These are phyloP conservation scores for Symbiodinium pilosum DNA, from an alignment of 73 alveolate genomes.

Conservation along the genomic window DNA sequence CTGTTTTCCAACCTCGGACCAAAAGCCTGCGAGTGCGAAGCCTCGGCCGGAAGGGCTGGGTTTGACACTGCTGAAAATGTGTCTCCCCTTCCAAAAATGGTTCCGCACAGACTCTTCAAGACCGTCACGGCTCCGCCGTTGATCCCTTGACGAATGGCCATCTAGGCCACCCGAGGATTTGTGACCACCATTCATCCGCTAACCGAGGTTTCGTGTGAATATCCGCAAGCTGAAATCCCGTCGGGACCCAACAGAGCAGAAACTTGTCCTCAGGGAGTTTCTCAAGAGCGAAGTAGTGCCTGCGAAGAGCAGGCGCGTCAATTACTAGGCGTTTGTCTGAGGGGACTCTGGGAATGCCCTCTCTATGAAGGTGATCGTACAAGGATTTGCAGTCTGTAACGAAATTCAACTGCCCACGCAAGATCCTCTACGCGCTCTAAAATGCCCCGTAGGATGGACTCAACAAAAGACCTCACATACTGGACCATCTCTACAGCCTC, in stretches of 20 bases:
- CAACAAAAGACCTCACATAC: no score
- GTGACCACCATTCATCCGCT: no score
- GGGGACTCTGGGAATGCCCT: conserved; percentile 18
- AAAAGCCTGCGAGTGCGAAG: no score
- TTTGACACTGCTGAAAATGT: no score
- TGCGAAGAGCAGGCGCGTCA: neutral
- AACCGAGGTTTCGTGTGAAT: neutral
- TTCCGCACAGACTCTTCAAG: no score
- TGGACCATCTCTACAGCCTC: neutral
- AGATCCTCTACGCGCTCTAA: neutral
- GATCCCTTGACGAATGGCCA: no score
- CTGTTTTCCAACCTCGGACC: no score
- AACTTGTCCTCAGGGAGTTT: neutral
- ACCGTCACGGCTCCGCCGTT: no score
- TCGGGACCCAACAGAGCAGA: neutral
- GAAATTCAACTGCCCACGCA: neutral
- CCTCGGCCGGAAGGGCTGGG: no score
- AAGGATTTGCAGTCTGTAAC: neutral
- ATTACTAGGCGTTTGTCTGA: neutral
- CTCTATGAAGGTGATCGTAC: neutral
- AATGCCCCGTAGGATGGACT: neutral
- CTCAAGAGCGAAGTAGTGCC: neutral
- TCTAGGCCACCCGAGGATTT: no score
- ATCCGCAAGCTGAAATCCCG: neutral
- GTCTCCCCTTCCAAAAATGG: no score